Percentiles rank a stretch among this genome's conserved stretches.
phyloP scores from a whole-genome alignment of 1,139 yeast genomes.

The Saccharomycopsis hybrid region DNA sequence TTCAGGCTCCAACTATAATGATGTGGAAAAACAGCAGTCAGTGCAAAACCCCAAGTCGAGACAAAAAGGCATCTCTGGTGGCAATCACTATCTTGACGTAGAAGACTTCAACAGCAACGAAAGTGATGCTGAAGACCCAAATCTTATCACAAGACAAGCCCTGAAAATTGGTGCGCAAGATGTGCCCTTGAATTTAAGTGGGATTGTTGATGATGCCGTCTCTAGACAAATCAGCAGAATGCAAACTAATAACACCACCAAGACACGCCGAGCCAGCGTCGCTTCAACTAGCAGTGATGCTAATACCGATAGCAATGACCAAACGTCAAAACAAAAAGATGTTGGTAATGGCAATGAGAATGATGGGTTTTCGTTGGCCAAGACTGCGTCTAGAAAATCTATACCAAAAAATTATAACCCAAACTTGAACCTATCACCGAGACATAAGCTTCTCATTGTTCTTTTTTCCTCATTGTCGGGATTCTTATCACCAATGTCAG shows the following conservation, averaged over 20 bases:
- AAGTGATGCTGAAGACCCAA: too few species aligned
- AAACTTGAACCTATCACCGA: slow-evolving; percentile 10
- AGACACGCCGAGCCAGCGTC: background rate
- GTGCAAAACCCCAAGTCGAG: too few species aligned
- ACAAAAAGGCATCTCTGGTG: too few species aligned
- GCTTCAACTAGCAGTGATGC: background rate
- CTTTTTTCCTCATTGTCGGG: slow-evolving; percentile 28
- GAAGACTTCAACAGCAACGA: too few species aligned
- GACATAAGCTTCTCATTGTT: slow-evolving; percentile 21
- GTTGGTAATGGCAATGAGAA: too few species aligned
- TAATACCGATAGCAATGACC: background rate
- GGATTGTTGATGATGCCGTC: slow-evolving; percentile 20
- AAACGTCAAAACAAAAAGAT: background rate
- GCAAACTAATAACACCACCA: background rate
- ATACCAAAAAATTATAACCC: slow-evolving; percentile 19
- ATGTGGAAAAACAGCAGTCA: too few species aligned
- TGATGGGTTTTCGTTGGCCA: too few species aligned
- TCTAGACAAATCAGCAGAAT: slow-evolving; percentile 10
- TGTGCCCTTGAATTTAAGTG: slow-evolving; percentile 16
- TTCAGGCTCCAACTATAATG: too few species aligned
- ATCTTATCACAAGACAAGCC: too few species aligned
- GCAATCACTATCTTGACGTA: too few species aligned
- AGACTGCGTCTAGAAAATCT: slow-evolving; percentile 2
- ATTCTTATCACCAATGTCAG: slow-evolving; percentile 39
- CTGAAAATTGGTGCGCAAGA: slow-evolving; percentile 17